Evolutionary conservation across 2,329 filamentous ascomycete species (phyloP).

Genomic region (Colletotrichum lindemuthianum): DNA sequence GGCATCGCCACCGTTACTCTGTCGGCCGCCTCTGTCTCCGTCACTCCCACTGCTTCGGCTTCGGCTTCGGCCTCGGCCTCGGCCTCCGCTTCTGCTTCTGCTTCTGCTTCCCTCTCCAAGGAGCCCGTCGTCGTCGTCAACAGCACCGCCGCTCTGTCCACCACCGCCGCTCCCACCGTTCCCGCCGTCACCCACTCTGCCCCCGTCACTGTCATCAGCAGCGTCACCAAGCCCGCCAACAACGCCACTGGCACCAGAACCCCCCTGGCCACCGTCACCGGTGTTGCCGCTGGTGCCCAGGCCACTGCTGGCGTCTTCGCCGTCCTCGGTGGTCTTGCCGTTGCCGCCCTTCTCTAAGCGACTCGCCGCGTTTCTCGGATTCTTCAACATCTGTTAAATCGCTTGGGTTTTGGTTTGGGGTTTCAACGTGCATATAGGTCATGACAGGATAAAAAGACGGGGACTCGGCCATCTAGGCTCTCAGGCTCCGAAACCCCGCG

Average conservation of each 20-base stretch:
- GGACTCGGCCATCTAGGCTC: slow-evolving; percentile 26
- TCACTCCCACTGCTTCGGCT: slow-evolving; percentile 41
- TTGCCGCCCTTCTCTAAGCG: slow-evolving; percentile 35
- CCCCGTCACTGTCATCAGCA: slow-evolving; percentile 39
- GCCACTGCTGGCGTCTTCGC: slow-evolving; percentile 35
- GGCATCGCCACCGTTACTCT: slow-evolving; percentile 43
- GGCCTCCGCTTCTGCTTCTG: slow-evolving; percentile 43
- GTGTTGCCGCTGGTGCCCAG: slow-evolving; percentile 24
- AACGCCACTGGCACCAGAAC: slow-evolving; percentile 26
- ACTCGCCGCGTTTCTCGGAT: slow-evolving; percentile 31
- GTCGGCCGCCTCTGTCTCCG: slow-evolving; percentile 44
- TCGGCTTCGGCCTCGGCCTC: slow-evolving; percentile 24
- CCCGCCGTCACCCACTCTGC: slow-evolving; percentile 34
- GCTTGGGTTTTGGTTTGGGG: slow-evolving; percentile 29
- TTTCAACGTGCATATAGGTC: slow-evolving; percentile 35
- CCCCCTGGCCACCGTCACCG: slow-evolving; percentile 25
- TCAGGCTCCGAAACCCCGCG: background rate
- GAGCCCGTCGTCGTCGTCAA: slow-evolving; percentile 41
- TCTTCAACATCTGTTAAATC: slow-evolving; percentile 29
- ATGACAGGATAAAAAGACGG: slow-evolving; percentile 36
- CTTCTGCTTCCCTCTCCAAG: slow-evolving; percentile 34
- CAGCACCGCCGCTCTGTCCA: slow-evolving; percentile 38
- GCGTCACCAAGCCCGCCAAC: slow-evolving; percentile 37
- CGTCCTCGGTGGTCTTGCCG: slow-evolving; percentile 35
- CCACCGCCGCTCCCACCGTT: slow-evolving; percentile 33